Percentiles rank a stretch among this genome's conserved stretches.
phyloP scores from a whole-genome alignment of 768 basidiomycete species.

The Russula brevipes region DNA sequence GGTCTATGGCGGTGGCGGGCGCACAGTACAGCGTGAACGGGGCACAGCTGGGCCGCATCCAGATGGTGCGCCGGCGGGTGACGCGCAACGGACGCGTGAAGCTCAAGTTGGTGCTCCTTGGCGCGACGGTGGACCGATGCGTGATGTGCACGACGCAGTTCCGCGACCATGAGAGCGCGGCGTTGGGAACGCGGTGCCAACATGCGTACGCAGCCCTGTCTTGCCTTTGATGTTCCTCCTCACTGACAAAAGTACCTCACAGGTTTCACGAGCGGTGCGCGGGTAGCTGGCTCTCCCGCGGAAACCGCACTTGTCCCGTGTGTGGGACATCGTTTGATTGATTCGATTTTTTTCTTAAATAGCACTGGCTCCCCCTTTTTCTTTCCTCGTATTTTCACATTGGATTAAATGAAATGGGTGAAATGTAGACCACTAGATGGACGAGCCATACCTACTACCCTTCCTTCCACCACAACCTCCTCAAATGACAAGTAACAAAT shows the following conservation, averaged over 20 bases:
- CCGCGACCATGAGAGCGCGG: conserved; percentile 18
- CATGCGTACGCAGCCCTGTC: conserved; percentile 19
- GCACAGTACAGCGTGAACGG: conserved; percentile 11
- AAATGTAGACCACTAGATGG: conserved; percentile 10
- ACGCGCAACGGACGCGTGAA: conserved; percentile 25
- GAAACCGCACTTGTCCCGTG: conserved; percentile 16
- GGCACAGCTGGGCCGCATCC: conserved; percentile 20
- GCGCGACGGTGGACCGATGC: conserved; percentile 23
- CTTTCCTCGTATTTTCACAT: not conserved
- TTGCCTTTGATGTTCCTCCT: not conserved
- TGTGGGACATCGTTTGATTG: conserved; percentile 19
- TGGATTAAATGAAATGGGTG: not conserved
- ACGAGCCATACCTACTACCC: not conserved
- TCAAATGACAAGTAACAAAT: not conserved
- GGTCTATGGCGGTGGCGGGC: not conserved
- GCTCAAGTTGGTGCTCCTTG: conserved; percentile 24
- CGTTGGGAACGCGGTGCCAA: conserved; percentile 17
- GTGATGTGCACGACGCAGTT: conserved; percentile 23
- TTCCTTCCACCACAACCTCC: too few species aligned
- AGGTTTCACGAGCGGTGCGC: conserved; percentile 26
- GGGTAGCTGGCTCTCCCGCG: conserved; percentile 15
- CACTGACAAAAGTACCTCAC: not conserved
- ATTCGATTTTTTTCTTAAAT: not conserved
- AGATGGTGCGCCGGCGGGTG: conserved; percentile 22
- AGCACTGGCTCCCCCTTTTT: not conserved